A percentile compares a stretch with the other conserved stretches of the same genome.
Evolutionary conservation across 1,284 basidiomycete genomes (phyloP).

Genomic region (Ceratobasidium sp.): DNA sequence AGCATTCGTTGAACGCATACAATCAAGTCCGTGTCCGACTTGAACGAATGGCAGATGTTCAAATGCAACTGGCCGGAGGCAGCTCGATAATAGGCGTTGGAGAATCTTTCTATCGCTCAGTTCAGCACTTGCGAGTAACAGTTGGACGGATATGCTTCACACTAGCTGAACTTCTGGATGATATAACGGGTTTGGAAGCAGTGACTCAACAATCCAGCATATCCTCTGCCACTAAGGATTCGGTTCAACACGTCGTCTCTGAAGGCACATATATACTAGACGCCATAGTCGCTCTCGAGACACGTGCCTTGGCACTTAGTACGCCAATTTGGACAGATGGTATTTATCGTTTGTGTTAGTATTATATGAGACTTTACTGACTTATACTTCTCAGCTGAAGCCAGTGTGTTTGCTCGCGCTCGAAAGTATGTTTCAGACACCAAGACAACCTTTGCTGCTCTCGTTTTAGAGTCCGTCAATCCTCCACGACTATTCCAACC

Average conservation of each 20-base stretch:
- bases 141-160: conserved; percentile 3
- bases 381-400: conserved; percentile 5
- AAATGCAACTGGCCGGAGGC: neutral
- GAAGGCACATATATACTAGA: conserved; percentile 7
- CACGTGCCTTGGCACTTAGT: neutral
- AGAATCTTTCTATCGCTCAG: neutral
- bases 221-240: neutral
- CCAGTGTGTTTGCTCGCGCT: neutral
- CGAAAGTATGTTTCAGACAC: neutral
- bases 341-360: neutral
- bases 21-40: neutral
- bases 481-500: conserved; percentile 24
- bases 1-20: conserved; percentile 12
- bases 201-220: neutral
- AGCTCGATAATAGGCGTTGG: neutral
- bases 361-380: neutral
- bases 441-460: neutral
- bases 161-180: conserved; percentile 12
- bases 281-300: neutral
- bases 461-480: neutral
- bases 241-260: neutral
- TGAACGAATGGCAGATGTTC: conserved; percentile 24
- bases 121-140: neutral
- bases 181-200: conserved; percentile 21
- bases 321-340: conserved; percentile 28